Evolutionary conservation across 2,329 filamentous ascomycete genomes (phyloP).

Genomic region (Emmonsiellopsis sp.): DNA sequence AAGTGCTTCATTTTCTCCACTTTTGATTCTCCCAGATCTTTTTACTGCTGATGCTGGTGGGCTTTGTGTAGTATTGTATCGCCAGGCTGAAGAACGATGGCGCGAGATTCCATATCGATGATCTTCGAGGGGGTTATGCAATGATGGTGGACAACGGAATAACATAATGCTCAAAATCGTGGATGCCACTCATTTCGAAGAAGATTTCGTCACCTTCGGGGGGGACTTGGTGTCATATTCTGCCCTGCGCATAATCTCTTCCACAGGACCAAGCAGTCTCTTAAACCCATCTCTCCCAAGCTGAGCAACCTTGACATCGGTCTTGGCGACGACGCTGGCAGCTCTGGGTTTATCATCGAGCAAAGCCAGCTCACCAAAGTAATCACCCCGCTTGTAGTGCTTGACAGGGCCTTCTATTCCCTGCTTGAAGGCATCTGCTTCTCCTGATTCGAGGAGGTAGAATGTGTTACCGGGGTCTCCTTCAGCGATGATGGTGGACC

Average conservation of each 20-base stretch:
- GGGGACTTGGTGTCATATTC: conserved; percentile 24
- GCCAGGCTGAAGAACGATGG: too few species aligned
- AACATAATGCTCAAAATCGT: too few species aligned
- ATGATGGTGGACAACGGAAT: too few species aligned
- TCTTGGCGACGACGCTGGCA: conserved; percentile 74
- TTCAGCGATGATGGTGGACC: conserved; percentile 78
- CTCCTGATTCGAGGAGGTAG: conserved; percentile 79
- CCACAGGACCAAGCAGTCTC: conserved; percentile 81
- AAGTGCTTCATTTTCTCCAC: too few species aligned
- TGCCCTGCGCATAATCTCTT: conserved; percentile 79
- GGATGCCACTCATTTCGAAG: too few species aligned
- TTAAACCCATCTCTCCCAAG: conserved; percentile 94
- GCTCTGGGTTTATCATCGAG: conserved; percentile 90
- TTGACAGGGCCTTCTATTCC: conserved; percentile 63
- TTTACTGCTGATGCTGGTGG: too few species aligned
- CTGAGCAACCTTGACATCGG: conserved; percentile 85
- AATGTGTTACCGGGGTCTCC: conserved; percentile 89
- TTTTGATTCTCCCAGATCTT: too few species aligned
- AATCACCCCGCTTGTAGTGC: conserved; percentile 82
- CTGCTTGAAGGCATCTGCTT: conserved; percentile 79
- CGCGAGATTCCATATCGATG: too few species aligned
- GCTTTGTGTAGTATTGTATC: too few species aligned
- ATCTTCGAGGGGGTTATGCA: too few species aligned
- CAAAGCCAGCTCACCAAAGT: conserved; percentile 91
- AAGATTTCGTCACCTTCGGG: too few species aligned